Evolutionary conservation across 345 rosid species (phyloP).

Genomic region (Firmiana major): DNA sequence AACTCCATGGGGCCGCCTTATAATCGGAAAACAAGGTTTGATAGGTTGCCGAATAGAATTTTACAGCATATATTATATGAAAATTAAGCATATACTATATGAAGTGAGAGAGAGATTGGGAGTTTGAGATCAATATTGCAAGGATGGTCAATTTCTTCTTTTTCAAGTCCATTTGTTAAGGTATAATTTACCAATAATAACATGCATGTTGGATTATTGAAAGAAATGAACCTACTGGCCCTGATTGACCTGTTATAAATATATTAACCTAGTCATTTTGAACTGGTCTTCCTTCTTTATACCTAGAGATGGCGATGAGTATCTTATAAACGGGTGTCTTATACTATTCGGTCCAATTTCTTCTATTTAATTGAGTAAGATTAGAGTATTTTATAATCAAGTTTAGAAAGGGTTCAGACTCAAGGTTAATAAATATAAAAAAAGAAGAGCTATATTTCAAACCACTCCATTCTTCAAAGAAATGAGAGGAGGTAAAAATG

Average conservation of each 20-base stretch:
- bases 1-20: neutral
- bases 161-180: neutral
- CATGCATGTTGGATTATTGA: conserved; percentile 12
- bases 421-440: too few species aligned
- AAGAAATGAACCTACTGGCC: neutral
- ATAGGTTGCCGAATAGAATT: neutral
- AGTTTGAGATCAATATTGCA: neutral
- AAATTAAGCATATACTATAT: neutral
- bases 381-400: too few species aligned
- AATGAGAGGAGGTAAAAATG: too few species aligned
- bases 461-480: too few species aligned
- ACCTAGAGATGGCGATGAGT: neutral
- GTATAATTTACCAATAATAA: neutral
- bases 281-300: neutral
- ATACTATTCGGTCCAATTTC: too few species aligned
- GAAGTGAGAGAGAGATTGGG: neutral
- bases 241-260: neutral
- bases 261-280: neutral
- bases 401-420: too few species aligned
- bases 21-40: conserved; percentile 4
- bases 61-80: neutral
- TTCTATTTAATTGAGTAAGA: too few species aligned
- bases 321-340: too few species aligned
- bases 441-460: too few species aligned
- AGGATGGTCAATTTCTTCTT: neutral